A percentile compares a stretch with the other conserved stretches of the same genome.
Evolutionary conservation across 2,329 filamentous ascomycete genomes (phyloP).

Genomic region (Colletotrichum sp.): DNA sequence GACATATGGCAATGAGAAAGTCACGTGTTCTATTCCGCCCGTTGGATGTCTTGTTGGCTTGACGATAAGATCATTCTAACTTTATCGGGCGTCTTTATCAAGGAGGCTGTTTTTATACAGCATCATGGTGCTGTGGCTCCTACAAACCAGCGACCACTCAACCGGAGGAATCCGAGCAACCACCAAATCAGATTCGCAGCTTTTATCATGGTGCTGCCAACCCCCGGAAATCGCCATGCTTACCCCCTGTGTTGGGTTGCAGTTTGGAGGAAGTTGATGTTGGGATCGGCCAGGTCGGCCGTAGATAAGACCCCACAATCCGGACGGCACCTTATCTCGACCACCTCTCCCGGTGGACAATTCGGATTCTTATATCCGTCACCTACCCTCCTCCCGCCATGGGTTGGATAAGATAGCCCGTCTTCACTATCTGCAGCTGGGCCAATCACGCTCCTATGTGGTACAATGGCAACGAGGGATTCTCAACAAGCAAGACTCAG

Average conservation of each 20-base stretch:
- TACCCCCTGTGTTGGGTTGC: neutral
- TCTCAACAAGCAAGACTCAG: accelerated
- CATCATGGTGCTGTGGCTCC: neutral
- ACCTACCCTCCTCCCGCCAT: neutral
- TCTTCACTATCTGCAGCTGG: neutral
- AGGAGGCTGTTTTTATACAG: neutral
- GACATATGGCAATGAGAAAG: too few species aligned
- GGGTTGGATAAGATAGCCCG: neutral
- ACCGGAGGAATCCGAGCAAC: neutral
- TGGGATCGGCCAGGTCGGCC: neutral
- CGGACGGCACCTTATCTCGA: neutral
- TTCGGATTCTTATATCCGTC: neutral
- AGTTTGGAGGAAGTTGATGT: neutral
- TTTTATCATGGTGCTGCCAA: neutral
- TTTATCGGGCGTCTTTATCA: neutral
- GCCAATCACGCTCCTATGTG: neutral
- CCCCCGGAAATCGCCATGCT: neutral
- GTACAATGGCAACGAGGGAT: neutral
- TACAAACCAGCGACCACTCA: neutral
- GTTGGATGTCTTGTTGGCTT: neutral
- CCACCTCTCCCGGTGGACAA: neutral
- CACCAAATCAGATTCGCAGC: neutral
- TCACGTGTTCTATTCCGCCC: neutral
- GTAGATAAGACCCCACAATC: neutral
- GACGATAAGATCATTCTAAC: neutral